A percentile compares a stretch with the other conserved stretches of the same genome.
phyloP scores from a whole-genome alignment of 2,329 filamentous ascomycete genomes.

The Talaromyces sp. region DNA sequence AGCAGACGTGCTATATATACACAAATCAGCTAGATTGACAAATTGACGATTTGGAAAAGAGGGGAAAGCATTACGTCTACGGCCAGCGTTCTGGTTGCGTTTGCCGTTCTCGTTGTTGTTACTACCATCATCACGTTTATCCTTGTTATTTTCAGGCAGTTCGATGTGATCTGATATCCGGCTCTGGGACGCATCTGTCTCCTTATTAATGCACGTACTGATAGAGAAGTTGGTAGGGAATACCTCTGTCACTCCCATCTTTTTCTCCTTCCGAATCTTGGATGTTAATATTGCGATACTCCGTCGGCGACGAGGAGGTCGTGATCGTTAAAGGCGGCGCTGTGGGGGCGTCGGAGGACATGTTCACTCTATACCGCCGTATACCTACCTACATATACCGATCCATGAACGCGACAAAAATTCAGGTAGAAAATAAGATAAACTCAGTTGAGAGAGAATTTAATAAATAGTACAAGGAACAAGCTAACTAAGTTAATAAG shows the following conservation, averaged over 20 bases:
- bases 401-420: no score
- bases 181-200: constrained; percentile 4
- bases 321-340: constrained; percentile 8
- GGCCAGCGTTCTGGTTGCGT: neutral
- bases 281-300: neutral
- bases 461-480: no score
- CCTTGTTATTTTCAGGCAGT: neutral
- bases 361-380: neutral
- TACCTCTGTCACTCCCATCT: constrained; percentile 1
- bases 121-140: neutral
- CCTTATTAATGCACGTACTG: no score
- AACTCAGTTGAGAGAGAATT: no score
- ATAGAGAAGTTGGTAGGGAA: neutral
- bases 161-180: constrained; percentile 16
- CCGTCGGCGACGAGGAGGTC: constrained; percentile 15
- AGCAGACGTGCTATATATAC: constrained; percentile 2
- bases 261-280: neutral
- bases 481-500: no score
- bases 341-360: neutral
- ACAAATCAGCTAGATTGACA: neutral
- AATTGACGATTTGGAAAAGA: no score
- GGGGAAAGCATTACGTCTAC: neutral
- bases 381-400: no score
- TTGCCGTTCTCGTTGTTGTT: neutral
- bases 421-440: no score